These are phyloP conservation scores for Fusarium scirpi DNA, from an alignment of 2,329 filamentous ascomycete species.

Conservation along the genomic window DNA sequence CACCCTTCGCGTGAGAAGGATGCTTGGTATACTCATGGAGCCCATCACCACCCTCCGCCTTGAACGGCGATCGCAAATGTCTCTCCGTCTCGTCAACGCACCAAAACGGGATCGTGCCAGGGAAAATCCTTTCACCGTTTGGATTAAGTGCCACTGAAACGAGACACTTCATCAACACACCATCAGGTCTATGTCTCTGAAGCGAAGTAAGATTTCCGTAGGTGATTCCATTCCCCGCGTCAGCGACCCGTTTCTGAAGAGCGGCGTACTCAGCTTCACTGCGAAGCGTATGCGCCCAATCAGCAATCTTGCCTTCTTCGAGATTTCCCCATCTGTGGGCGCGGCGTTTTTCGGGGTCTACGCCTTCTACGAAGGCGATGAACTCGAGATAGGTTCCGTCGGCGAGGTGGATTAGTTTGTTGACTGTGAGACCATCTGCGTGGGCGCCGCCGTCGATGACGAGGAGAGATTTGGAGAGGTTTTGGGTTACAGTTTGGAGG, in stretches of 20 bases:
- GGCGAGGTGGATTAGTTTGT: slow-evolving; percentile 70
- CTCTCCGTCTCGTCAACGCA: slow-evolving; percentile 72
- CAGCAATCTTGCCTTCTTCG: slow-evolving; percentile 63
- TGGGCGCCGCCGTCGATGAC: slow-evolving; percentile 71
- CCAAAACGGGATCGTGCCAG: slow-evolving; percentile 72
- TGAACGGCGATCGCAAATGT: slow-evolving; percentile 64
- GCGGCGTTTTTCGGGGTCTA: slow-evolving; percentile 54
- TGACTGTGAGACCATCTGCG: slow-evolving; percentile 69
- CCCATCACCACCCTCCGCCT: slow-evolving; percentile 38
- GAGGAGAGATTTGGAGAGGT: slow-evolving; percentile 66
- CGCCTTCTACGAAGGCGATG: slow-evolving; percentile 68
- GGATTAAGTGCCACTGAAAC: slow-evolving; percentile 59
- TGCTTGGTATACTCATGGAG: slow-evolving; percentile 55
- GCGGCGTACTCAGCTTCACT: slow-evolving; percentile 51
- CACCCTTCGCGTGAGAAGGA: slow-evolving; percentile 63
- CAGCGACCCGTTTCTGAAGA: slow-evolving; percentile 54
- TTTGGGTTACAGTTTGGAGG: slow-evolving; percentile 60
- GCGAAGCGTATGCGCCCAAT: slow-evolving; percentile 68
- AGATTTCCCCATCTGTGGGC: slow-evolving; percentile 70
- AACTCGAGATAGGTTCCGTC: slow-evolving; percentile 77
- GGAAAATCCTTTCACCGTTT: slow-evolving; percentile 45
- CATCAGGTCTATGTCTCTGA: slow-evolving; percentile 67
- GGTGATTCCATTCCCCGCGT: slow-evolving; percentile 50
- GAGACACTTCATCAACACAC: slow-evolving; percentile 68
- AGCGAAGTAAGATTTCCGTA: slow-evolving; percentile 65